Percentiles rank a stretch among this genome's conserved stretches.
Evolutionary conservation across 805 yeast genomes (phyloP).

Genomic region (Lipomyces lipofer): DNA sequence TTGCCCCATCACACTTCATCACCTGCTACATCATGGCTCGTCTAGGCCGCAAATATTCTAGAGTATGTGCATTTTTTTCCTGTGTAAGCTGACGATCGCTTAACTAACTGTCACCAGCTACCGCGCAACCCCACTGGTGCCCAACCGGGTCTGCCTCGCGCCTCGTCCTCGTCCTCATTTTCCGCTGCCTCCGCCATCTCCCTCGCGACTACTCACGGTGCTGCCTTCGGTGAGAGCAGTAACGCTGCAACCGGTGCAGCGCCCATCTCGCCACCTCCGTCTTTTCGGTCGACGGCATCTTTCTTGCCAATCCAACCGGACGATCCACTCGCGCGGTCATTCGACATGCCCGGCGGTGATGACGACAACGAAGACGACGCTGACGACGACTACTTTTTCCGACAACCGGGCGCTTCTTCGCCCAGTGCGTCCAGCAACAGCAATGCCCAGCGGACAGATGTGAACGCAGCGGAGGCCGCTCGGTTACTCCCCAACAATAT

Average conservation of each 20-base stretch:
- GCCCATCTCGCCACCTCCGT: constrained; percentile 31
- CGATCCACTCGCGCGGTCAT: constrained; percentile 32
- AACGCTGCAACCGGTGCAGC: constrained; percentile 9
- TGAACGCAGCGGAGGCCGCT: background rate
- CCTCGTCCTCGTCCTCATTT: constrained; percentile 14
- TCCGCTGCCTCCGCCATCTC: constrained; percentile 10
- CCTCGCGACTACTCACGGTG: constrained; percentile 3
- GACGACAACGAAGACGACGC: constrained; percentile 23
- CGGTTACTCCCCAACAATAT: background rate
- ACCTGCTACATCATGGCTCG: constrained; percentile 21
- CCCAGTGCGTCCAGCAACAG: background rate
- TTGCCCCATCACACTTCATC: background rate
- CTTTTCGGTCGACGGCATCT: constrained; percentile 30
- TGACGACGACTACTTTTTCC: constrained; percentile 20
- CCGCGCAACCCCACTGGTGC: constrained; percentile 24
- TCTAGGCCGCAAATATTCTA: constrained; percentile 26
- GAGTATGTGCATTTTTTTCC: constrained; percentile 15
- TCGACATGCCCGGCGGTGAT: constrained; percentile 16
- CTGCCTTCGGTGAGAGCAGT: background rate
- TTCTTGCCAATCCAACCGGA: constrained; percentile 30
- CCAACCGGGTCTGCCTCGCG: constrained; percentile 6
- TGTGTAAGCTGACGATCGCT: constrained; percentile 1
- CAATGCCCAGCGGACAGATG: background rate
- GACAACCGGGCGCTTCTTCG: background rate
- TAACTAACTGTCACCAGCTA: constrained; percentile 7